Base-by-base conservation (phyloP, 2,329 filamentous ascomycete genomes). In the Trichoderma oligosporum region DNA sequence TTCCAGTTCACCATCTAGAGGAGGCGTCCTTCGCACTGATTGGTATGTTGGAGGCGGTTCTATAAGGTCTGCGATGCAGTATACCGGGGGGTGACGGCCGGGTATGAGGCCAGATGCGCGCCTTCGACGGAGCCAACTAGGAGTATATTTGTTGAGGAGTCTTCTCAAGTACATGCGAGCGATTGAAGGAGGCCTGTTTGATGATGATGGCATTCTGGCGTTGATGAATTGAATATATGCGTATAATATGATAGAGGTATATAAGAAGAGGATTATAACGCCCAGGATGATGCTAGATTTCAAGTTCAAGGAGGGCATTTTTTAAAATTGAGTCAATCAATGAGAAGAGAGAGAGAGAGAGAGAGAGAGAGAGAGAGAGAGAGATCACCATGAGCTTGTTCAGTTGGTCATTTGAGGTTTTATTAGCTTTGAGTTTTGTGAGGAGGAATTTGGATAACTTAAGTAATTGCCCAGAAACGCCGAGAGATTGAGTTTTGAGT, bases 31-130 rank as follows among this genome's bases (percentile, higher is more conserved):
- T 16, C 22, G 36, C 12, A 22, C 31, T 16, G 20, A 4, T 41
- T 59, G 41, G 48, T 63, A 63, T 11, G 39, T 27, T 1, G 62
- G 62, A 8, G 62, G 62, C 18, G 62, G 61, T 4, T 38, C 27
- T 5, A 33, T n/a, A 1, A 60, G 20, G 46, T 62, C 59, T 12
- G 46, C 57, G 35, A 56, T 44, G 35, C 55, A 59, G 33, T 57
- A 59, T 2, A 59, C 53, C 7, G 56, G 61, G 9, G 61, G 55
- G 31, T 59, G 51, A 5, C 16, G n/a, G 2, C 4, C 7, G 8
- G 4, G 16, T 22, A 7, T 12, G 16, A 7, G n/a, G 22, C 31
- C 11, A 11, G 14, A 3, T 4, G 18, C 16, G 20, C 7, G 8
- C 14, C 20, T 39, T 31, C 7, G 1, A 11, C 51, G 51, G 39